Conservation (phyloP, 2,329 filamentous ascomycete species). For the Diaporthe caulivora region DNA sequence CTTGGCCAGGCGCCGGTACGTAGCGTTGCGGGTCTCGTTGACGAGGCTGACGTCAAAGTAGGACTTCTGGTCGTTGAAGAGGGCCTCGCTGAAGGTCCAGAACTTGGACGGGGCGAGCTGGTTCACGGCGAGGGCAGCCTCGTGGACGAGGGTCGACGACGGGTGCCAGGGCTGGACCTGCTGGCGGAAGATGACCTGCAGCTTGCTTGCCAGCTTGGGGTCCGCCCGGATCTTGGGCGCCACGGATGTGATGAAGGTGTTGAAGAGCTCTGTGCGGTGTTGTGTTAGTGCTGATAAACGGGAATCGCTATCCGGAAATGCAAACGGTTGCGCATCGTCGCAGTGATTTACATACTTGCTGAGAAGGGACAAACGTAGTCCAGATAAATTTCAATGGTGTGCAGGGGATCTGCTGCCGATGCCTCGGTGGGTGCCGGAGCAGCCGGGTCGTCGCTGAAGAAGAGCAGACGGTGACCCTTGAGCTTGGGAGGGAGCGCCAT, state of each 20-base stretch:
- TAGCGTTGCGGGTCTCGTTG: conserved; percentile 85
- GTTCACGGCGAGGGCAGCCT: conserved; percentile 84
- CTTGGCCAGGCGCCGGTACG: conserved; percentile 82
- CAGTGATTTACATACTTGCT: conserved; percentile 50
- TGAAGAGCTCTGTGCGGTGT: conserved; percentile 70
- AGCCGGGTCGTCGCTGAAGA: conserved; percentile 53
- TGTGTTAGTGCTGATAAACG: neutral
- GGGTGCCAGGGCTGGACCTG: conserved; percentile 98
- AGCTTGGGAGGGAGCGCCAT: conserved; percentile 86
- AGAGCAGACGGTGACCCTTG: conserved; percentile 76
- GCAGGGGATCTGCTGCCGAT: conserved; percentile 56
- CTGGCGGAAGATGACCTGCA: conserved; percentile 88
- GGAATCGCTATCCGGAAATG: neutral
- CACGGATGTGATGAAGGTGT: conserved; percentile 77
- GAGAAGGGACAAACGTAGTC: conserved; percentile 90
- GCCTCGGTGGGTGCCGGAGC: conserved; percentile 50
- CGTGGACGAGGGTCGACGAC: conserved; percentile 82
- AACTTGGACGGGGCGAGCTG: conserved; percentile 78
- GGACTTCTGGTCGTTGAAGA: conserved; percentile 75
- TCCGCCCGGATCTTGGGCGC: conserved; percentile 73
- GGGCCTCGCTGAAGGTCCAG: conserved; percentile 80
- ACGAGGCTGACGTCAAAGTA: conserved; percentile 91
- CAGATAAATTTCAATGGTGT: conserved; percentile 77
- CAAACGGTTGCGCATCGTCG: neutral
- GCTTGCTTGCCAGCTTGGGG: conserved; percentile 65